Evolutionary conservation across 805 yeast genomes (phyloP).

Genomic region (Candida hungchunana): DNA sequence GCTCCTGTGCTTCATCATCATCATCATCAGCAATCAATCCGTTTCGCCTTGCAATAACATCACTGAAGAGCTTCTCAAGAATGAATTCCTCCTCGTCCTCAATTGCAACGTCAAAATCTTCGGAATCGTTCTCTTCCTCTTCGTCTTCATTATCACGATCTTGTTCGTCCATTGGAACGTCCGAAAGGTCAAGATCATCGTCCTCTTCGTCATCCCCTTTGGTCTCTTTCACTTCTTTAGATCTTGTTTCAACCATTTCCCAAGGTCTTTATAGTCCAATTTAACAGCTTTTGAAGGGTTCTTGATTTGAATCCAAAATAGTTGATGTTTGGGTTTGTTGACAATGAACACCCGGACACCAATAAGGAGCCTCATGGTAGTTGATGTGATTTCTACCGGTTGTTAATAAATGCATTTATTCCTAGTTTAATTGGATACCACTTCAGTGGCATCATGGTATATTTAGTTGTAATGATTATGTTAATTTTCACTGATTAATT

Average conservation of each 20-base stretch:
- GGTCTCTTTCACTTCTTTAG: too few species aligned
- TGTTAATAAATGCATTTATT: too few species aligned
- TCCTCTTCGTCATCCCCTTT: slow-evolving; percentile 6
- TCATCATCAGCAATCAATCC: too few species aligned
- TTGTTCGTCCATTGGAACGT: slow-evolving; percentile 27
- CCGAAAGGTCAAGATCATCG: slow-evolving; percentile 26
- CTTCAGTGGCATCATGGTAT: too few species aligned
- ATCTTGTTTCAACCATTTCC: too few species aligned
- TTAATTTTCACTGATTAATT: too few species aligned
- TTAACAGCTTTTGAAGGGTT: neutral
- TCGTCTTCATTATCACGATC: slow-evolving; percentile 5
- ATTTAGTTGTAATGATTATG: too few species aligned
- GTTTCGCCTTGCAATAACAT: slow-evolving; percentile 4
- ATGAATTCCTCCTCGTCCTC: slow-evolving; percentile 22
- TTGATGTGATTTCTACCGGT: too few species aligned
- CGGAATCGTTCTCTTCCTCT: slow-evolving; percentile 18
- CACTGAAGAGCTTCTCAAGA: slow-evolving; percentile 15
- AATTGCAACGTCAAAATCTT: slow-evolving; percentile 16
- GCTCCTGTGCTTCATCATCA: slow-evolving; percentile 18
- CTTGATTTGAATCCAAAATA: neutral
- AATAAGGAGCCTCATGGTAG: too few species aligned
- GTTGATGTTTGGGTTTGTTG: neutral
- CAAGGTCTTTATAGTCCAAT: too few species aligned
- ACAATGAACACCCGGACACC: neutral
- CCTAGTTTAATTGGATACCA: too few species aligned